Evolutionary conservation across 192 early-diverging fungal species (phyloP).

Genomic region (Spinellus fusiger): DNA sequence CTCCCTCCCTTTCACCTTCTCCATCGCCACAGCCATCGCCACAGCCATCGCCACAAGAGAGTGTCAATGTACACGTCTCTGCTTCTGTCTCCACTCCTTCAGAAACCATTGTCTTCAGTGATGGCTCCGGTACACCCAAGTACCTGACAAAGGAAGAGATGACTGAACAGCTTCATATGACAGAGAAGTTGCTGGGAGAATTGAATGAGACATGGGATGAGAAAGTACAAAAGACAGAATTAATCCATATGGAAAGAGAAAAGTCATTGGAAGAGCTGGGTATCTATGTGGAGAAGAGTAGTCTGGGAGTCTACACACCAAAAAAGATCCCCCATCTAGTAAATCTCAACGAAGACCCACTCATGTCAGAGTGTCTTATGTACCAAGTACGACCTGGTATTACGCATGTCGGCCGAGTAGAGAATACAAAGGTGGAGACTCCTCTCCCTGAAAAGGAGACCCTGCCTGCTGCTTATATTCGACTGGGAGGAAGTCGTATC

Average conservation of each 20-base stretch:
- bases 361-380: constrained; percentile 86
- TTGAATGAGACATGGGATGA: constrained; percentile 83
- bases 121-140: constrained; percentile 33
- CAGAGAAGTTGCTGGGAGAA: constrained; percentile 82
- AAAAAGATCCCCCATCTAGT: constrained; percentile 79
- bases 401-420: constrained; percentile 57
- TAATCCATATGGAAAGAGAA: constrained; percentile 69
- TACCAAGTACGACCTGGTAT: constrained; percentile 75
- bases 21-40: neutral
- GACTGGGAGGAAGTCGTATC: constrained; percentile 54
- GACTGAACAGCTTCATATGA: constrained; percentile 73
- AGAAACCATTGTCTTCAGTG: constrained; percentile 34
- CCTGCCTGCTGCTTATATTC: constrained; percentile 39
- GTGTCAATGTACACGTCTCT: neutral
- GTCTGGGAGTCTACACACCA: constrained; percentile 70
- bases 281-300: constrained; percentile 63
- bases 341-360: constrained; percentile 85
- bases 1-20: neutral
- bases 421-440: neutral
- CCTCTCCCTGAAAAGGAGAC: neutral
- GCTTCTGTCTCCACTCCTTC: neutral
- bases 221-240: constrained; percentile 63
- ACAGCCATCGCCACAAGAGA: neutral
- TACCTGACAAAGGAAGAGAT: constrained; percentile 48
- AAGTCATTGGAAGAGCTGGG: constrained; percentile 73